Conservation (phyloP, 2,329 filamentous ascomycete genomes). For the Colletotrichum noveboracense region DNA sequence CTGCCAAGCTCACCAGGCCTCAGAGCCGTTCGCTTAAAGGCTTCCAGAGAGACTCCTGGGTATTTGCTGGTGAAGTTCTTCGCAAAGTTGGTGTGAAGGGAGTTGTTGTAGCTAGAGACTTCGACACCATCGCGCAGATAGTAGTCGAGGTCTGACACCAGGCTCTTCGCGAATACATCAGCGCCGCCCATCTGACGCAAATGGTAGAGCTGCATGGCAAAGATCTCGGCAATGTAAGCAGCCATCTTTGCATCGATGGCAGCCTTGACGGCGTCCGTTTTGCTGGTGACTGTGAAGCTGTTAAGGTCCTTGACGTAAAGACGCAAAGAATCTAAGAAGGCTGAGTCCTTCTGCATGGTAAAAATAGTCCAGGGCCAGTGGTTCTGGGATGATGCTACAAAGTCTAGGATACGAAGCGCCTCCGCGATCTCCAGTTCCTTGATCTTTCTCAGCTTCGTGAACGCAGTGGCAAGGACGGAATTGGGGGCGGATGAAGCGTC, state of each 20-base stretch:
- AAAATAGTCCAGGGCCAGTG: slow-evolving; percentile 96
- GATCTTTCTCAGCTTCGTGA: slow-evolving; percentile 73
- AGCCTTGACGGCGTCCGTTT: slow-evolving; percentile 59
- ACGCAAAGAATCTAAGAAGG: slow-evolving; percentile 75
- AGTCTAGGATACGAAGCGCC: slow-evolving; percentile 80
- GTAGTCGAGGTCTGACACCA: slow-evolving; percentile 80
- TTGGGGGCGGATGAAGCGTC: slow-evolving; percentile 54
- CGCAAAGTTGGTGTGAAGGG: slow-evolving; percentile 83
- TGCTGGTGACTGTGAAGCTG: slow-evolving; percentile 55
- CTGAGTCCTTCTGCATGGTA: slow-evolving; percentile 74
- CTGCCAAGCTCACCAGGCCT: slow-evolving; percentile 70
- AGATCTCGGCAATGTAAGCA: slow-evolving; percentile 83
- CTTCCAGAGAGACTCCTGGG: slow-evolving; percentile 71
- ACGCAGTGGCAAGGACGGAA: slow-evolving; percentile 76
- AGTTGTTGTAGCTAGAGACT: slow-evolving; percentile 85
- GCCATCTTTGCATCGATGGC: slow-evolving; percentile 74
- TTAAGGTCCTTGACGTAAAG: slow-evolving; percentile 69
- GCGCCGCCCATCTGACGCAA: slow-evolving; percentile 77
- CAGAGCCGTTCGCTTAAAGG: slow-evolving; percentile 80
- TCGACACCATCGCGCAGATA: slow-evolving; percentile 79
- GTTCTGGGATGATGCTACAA: slow-evolving; percentile 87
- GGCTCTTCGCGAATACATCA: slow-evolving; percentile 67
- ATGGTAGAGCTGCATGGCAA: slow-evolving; percentile 90
- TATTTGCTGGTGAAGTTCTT: slow-evolving; percentile 86
- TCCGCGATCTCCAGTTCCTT: slow-evolving; percentile 67